Conservation (phyloP, 1,139 yeast species). For the Nakaseomyces delphensis region DNA sequence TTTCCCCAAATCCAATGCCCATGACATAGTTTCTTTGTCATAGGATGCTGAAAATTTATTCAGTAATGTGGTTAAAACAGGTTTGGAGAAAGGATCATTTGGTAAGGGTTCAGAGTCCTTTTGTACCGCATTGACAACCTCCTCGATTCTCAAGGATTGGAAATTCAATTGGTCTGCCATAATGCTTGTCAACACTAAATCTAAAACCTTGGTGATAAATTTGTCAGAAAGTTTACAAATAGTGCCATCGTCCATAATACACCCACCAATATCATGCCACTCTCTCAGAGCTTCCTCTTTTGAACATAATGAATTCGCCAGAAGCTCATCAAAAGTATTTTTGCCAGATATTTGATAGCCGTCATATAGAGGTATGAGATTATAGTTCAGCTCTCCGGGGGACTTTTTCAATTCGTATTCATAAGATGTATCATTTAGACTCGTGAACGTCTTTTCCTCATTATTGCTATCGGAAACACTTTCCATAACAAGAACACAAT, state of each 20-base stretch:
- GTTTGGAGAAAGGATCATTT: slow-evolving; percentile 25
- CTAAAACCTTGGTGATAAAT: slow-evolving; percentile 34
- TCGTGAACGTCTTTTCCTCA: neutral
- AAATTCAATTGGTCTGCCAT: slow-evolving; percentile 38
- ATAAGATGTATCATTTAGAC: slow-evolving; percentile 34
- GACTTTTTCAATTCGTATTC: slow-evolving; percentile 44
- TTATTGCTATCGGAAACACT: slow-evolving; percentile 7
- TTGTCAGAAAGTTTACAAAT: slow-evolving; percentile 35
- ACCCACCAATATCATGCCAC: slow-evolving; percentile 55
- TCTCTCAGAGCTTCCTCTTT: slow-evolving; percentile 40
- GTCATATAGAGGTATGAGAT: slow-evolving; percentile 42
- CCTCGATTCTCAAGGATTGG: slow-evolving; percentile 28
- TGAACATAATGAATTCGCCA: slow-evolving; percentile 48
- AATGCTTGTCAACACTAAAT: slow-evolving; percentile 42
- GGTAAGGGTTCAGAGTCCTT: slow-evolving; percentile 24
- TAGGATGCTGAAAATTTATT: slow-evolving; percentile 36
- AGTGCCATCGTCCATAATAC: slow-evolving; percentile 36
- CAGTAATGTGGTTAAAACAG: slow-evolving; percentile 41
- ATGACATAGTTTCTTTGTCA: slow-evolving; percentile 12
- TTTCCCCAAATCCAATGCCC: slow-evolving; percentile 34
- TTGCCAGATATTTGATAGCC: slow-evolving; percentile 30
- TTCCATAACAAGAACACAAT: slow-evolving; percentile 53
- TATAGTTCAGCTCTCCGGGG: slow-evolving; percentile 39
- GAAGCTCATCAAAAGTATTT: slow-evolving; percentile 36
- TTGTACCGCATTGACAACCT: slow-evolving; percentile 24